Conservation (phyloP, 495 filamentous ascomycete species). For the Neurospora sp. region DNA sequence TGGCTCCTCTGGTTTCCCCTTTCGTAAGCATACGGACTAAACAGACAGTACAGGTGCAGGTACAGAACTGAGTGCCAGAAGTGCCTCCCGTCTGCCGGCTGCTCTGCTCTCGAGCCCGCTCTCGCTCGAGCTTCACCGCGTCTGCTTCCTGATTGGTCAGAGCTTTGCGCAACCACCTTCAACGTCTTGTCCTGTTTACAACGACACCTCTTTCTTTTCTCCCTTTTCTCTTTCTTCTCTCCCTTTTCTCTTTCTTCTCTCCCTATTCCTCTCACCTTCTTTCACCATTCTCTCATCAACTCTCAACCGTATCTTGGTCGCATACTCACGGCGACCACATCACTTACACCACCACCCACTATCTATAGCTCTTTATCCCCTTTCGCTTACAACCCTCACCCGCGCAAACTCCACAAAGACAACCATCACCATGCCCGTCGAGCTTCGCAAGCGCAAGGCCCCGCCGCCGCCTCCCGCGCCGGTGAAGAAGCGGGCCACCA, state of each 20-base stretch:
- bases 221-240: too few species aligned
- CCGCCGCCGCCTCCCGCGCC: conserved; percentile 44
- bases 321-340: background rate
- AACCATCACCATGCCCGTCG: conserved; percentile 37
- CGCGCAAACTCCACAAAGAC: background rate
- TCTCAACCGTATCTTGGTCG: background rate
- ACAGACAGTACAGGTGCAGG: background rate
- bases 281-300: conserved; percentile 2
- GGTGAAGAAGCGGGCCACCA: conserved; percentile 26
- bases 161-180: conserved; percentile 22
- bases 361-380: background rate
- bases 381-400: background rate
- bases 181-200: conserved; percentile 27
- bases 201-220: conserved; percentile 8
- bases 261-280: background rate
- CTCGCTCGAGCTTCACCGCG: conserved; percentile 8
- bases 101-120: background rate
- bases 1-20: background rate
- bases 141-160: conserved; percentile 18
- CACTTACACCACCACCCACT: background rate
- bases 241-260: background rate
- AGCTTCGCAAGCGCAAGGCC: conserved; percentile 71
- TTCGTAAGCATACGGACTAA: background rate
- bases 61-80: background rate
- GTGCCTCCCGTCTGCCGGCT: background rate